A percentile compares a stretch with the other conserved stretches of the same genome.
Evolutionary conservation across 495 filamentous ascomycete genomes (phyloP).

Genomic region (Penicillium angulare): DNA sequence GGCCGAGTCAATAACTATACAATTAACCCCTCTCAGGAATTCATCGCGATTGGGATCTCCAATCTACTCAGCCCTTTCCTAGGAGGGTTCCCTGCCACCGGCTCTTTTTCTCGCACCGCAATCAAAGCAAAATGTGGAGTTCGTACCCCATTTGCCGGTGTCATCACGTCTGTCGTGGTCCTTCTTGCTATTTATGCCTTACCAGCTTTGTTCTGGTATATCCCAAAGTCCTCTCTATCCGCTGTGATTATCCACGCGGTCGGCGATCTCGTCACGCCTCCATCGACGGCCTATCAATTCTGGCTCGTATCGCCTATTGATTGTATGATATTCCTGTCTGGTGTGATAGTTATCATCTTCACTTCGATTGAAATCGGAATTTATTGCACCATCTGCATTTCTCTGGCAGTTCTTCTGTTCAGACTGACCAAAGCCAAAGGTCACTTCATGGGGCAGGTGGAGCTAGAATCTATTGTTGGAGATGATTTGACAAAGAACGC

Average conservation of each 20-base stretch:
- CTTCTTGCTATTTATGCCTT: constrained; percentile 94
- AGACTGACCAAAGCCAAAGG: constrained; percentile 82
- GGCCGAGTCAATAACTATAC: constrained; percentile 96
- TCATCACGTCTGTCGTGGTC: constrained; percentile 86
- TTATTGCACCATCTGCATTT: constrained; percentile 77
- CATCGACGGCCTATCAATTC: constrained; percentile 93
- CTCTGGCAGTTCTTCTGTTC: constrained; percentile 78
- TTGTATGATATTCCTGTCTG: constrained; percentile 88
- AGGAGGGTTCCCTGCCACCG: constrained; percentile 90
- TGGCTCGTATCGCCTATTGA: constrained; percentile 91
- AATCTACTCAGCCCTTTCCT: constrained; percentile 94
- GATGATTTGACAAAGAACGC: constrained; percentile 70
- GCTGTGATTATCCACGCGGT: constrained; percentile 98
- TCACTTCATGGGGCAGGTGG: constrained; percentile 83
- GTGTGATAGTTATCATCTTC: constrained; percentile 89
- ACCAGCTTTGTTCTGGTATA: constrained; percentile 91
- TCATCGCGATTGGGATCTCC: constrained; percentile 90
- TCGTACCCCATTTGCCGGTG: constrained; percentile 85
- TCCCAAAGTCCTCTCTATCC: constrained; percentile 77
- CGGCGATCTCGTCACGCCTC: constrained; percentile 89
- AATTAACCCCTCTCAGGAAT: constrained; percentile 94
- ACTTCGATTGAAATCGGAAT: constrained; percentile 87
- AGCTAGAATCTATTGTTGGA: constrained; percentile 85
- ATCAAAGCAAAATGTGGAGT: constrained; percentile 99
- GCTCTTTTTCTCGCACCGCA: constrained; percentile 94